phyloP scores from a whole-genome alignment of 176 grass and related monocot genomes.

The Bromus sterilis region DNA sequence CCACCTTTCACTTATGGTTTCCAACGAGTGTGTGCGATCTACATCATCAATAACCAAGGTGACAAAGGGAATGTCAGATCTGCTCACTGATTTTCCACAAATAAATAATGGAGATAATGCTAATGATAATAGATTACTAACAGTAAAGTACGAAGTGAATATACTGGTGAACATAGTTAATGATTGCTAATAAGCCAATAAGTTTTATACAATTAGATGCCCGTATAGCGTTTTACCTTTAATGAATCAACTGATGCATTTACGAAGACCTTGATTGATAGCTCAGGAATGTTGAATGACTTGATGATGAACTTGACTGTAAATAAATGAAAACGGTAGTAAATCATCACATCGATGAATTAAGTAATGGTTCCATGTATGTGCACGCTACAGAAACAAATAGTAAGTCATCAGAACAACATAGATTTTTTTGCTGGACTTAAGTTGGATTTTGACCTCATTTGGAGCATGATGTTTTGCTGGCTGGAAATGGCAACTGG shows the following conservation, averaged over 20 bases:
- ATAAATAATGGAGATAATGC: not conserved
- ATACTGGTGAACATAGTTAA: not conserved
- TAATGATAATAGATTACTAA: slow-evolving; percentile 6
- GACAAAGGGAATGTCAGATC: not conserved
- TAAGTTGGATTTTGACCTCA: slow-evolving; percentile 16
- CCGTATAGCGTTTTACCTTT: slow-evolving; percentile 45
- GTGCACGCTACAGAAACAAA: not conserved
- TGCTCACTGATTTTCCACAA: not conserved
- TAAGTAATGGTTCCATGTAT: not conserved
- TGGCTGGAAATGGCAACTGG: slow-evolving; percentile 26
- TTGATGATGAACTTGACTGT: slow-evolving; percentile 82
- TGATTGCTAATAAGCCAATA: slow-evolving; percentile 12
- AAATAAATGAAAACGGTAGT: slow-evolving; percentile 20
- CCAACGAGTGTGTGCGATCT: too few species aligned
- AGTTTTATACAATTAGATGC: not conserved
- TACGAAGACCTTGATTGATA: slow-evolving; percentile 68
- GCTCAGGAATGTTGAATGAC: slow-evolving; percentile 76
- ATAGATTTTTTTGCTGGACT: not conserved
- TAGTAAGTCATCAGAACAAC: slow-evolving; percentile 24
- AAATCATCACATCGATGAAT: slow-evolving; percentile 7
- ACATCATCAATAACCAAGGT: too few species aligned
- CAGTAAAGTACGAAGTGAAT: slow-evolving; percentile 9
- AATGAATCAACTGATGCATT: slow-evolving; percentile 64
- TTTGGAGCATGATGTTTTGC: slow-evolving; percentile 16
- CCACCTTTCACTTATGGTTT: too few species aligned